Base-by-base conservation (phyloP, 2,329 filamentous ascomycete species). In the Ceratocystis harringtonii region DNA sequence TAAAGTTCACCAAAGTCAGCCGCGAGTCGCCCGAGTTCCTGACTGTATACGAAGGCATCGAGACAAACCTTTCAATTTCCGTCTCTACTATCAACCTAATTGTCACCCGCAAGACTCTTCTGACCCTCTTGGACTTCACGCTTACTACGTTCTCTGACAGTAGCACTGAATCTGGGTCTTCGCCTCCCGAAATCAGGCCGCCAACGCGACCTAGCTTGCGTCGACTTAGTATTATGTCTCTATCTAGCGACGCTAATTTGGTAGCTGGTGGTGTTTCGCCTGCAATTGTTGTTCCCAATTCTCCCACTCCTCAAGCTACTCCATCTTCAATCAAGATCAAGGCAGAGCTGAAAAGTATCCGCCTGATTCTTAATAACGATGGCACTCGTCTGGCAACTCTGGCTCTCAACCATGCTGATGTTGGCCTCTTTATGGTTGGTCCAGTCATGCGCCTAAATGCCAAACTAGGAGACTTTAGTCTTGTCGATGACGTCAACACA, bases 51-150 rank as follows among this genome's bases (percentile, higher is more conserved):
- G 91, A 97, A 71, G 91, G 92, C 1, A 88, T 97, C 65, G 91
- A 95, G 69, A 96, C 88, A 32, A 96, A 99, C 70, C 81, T 99
- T 57, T 90, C 95, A 68, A 87, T 94, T 1, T 85, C 86, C 0
- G 86, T 99, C 12, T 96, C 94, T 0, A 99, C 94, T 0, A 96
- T 99, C 76, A 97, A 97, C 72, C 75, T 99, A 25, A 85, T 99
- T 43, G 91, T 99, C 7, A 99, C 95, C 0, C 82, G 95, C 69
- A 92, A 88, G 75, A 99, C 95, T 0, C 78, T 99, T 2, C 79
- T 99, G 64, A 99, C 92, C 0, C 78, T 99, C 0, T 77, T 99
- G 55, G 94, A 99, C 73, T 99, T 99, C 71, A 86, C 96, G 43
- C 84, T 99, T 19, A 81, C 91, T 50, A 99, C 94, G 0, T 99